phyloP scores from a whole-genome alignment of 192 early-diverging fungal species.

The Coemansia sp. region DNA sequence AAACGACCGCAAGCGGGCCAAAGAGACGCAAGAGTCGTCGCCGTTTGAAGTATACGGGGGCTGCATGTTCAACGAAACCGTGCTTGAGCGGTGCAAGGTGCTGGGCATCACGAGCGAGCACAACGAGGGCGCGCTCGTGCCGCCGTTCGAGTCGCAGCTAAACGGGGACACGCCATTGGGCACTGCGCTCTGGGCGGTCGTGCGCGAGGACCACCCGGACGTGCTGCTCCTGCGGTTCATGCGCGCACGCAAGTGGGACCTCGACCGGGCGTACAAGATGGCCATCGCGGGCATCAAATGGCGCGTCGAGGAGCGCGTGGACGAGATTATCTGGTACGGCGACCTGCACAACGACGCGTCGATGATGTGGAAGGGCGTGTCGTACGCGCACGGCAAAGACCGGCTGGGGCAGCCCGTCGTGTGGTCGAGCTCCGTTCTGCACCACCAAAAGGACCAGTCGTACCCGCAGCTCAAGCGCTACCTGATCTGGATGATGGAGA shows the following conservation, averaged over 20 bases:
- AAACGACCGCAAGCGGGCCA: conserved; percentile 31
- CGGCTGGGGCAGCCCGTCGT: conserved; percentile 58
- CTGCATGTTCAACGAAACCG: conserved; percentile 49
- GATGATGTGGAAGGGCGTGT: conserved; percentile 58
- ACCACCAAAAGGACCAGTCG: conserved; percentile 64
- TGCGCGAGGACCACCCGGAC: conserved; percentile 70
- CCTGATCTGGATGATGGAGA: conserved; percentile 74
- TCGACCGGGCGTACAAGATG: conserved; percentile 73
- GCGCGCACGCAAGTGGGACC: conserved; percentile 87
- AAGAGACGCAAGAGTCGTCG: conserved; percentile 21
- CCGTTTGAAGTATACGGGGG: conserved; percentile 50
- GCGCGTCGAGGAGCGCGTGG: conserved; percentile 63
- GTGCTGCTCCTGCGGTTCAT: conserved; percentile 73
- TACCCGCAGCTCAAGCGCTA: conserved; percentile 64
- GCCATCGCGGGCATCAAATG: conserved; percentile 69
- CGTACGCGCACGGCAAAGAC: conserved; percentile 60
- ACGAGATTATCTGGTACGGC: conserved; percentile 59
- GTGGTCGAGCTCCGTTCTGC: conserved; percentile 55
- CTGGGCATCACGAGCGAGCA: conserved; percentile 19
- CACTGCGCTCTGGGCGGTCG: conserved; percentile 61
- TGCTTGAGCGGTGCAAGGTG: conserved; percentile 30
- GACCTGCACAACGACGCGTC: conserved; percentile 55
- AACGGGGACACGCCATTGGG: conserved; percentile 44
- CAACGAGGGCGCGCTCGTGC: conserved; percentile 25
- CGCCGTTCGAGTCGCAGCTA: conserved; percentile 28